phyloP scores from a whole-genome alignment of 2,329 filamentous ascomycete species.

The Aureobasidium sp. region DNA sequence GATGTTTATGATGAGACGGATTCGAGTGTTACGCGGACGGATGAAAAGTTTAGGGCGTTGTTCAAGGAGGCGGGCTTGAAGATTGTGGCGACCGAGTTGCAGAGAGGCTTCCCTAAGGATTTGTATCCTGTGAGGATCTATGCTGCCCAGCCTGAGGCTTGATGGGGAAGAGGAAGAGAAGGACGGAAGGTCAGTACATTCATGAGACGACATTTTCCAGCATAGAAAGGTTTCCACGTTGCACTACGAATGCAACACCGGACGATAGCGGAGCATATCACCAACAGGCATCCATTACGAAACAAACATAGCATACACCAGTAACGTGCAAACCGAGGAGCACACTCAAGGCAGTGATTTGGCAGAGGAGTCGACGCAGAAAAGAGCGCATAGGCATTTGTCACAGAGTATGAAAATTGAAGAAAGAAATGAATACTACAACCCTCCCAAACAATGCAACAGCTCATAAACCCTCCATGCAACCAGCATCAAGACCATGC shows the following conservation, averaged over 20 bases:
- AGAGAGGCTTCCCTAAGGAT: slow-evolving; percentile 60
- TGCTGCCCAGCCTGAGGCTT: slow-evolving; percentile 51
- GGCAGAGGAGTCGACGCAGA: no score
- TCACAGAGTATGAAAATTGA: background rate
- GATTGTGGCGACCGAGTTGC: slow-evolving; percentile 61
- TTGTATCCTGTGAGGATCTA: slow-evolving; percentile 71
- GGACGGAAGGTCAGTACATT: no score
- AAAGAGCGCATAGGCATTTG: background rate
- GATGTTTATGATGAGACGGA: slow-evolving; percentile 71
- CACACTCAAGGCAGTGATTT: no score
- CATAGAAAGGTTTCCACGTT: background rate
- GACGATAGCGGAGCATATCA: no score
- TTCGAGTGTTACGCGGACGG: slow-evolving; percentile 67
- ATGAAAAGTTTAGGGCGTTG: slow-evolving; percentile 59
- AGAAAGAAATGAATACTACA: no score
- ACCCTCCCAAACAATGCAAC: no score
- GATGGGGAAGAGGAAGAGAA: background rate
- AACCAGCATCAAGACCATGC: background rate
- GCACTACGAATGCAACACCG: no score
- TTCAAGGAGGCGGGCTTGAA: slow-evolving; percentile 62
- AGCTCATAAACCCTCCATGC: background rate
- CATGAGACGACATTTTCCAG: background rate
- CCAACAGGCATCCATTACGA: no score
- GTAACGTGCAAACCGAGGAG: no score
- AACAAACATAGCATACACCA: no score